Evolutionary conservation across 345 rosid genomes (phyloP).

Genomic region (Aquilaria yunnanensis): DNA sequence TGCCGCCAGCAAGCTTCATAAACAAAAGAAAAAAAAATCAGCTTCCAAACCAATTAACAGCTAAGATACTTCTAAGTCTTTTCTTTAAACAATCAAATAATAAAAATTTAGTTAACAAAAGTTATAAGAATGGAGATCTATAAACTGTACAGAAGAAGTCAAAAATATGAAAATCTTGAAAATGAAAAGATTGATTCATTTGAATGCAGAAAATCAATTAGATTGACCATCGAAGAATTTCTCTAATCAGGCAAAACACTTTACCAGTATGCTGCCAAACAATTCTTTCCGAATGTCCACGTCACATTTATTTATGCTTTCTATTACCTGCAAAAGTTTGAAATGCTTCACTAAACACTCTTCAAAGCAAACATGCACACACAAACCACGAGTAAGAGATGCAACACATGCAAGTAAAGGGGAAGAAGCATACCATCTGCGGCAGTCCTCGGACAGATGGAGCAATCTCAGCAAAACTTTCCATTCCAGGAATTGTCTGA

Average conservation of each 20-base stretch:
- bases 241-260: not conserved
- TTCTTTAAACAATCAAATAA: no score
- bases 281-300: conserved; percentile 94
- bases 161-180: no score
- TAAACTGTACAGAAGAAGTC: no score
- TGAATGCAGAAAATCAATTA: no score
- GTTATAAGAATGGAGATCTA: no score
- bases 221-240: no score
- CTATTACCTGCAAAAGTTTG: conserved; percentile 61
- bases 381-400: no score
- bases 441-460: conserved; percentile 76
- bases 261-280: conserved; percentile 92
- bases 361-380: not conserved
- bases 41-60: not conserved
- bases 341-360: not conserved
- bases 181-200: no score
- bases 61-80: no score
- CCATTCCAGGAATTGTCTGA: conserved; percentile 95
- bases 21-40: conserved; percentile 6
- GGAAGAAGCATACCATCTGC: conserved; percentile 63
- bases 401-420: not conserved
- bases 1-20: conserved; percentile 93
- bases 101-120: no score
- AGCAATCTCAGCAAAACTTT: conserved; percentile 51
- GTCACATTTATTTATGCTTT: conserved; percentile 89